Evolutionary conservation across 2,329 filamentous ascomycete genomes (phyloP).

Genomic region (Cordyceps cateniannulata): DNA sequence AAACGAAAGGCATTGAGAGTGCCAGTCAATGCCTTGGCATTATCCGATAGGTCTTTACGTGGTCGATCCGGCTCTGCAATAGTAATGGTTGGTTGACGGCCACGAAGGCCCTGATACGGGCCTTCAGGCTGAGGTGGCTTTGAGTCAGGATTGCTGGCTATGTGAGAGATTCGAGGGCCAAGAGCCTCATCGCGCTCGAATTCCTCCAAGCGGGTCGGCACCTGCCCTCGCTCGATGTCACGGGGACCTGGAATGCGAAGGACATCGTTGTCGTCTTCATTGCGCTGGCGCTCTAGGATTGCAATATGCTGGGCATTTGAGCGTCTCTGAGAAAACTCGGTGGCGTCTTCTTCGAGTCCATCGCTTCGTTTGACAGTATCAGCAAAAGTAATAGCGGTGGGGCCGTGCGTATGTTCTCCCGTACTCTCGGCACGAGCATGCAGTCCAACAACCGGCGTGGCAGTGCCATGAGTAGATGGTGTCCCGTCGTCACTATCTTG

Average conservation of each 20-base stretch:
- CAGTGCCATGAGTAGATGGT: constrained; percentile 1
- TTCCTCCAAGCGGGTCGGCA: constrained; percentile 50
- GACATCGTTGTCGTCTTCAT: constrained; percentile 60
- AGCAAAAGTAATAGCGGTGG: constrained; percentile 56
- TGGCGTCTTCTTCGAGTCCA: constrained; percentile 41
- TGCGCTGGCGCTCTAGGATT: constrained; percentile 78
- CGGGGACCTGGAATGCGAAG: constrained; percentile 86
- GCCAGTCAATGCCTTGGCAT: constrained; percentile 35
- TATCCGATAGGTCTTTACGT: constrained; percentile 33
- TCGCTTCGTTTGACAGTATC: constrained; percentile 58
- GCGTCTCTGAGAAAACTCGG: constrained; percentile 42
- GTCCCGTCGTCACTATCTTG: constrained; percentile 3
- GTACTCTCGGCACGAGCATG: not conserved
- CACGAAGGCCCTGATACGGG: constrained; percentile 19
- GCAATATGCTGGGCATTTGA: constrained; percentile 76
- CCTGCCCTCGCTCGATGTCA: constrained; percentile 77
- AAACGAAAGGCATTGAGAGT: constrained; percentile 35
- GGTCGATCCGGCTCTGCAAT: constrained; percentile 55
- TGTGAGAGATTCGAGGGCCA: not conserved
- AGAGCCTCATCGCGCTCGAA: constrained; percentile 27
- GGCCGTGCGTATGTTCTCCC: constrained; percentile 12
- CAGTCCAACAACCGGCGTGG: not conserved
- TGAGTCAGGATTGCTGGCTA: not conserved
- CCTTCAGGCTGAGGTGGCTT: not conserved
- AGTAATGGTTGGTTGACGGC: constrained; percentile 52